These are phyloP conservation scores for Blastobotrys buckinghamii DNA, from an alignment of 1,139 yeast species.

Conservation along the genomic window DNA sequence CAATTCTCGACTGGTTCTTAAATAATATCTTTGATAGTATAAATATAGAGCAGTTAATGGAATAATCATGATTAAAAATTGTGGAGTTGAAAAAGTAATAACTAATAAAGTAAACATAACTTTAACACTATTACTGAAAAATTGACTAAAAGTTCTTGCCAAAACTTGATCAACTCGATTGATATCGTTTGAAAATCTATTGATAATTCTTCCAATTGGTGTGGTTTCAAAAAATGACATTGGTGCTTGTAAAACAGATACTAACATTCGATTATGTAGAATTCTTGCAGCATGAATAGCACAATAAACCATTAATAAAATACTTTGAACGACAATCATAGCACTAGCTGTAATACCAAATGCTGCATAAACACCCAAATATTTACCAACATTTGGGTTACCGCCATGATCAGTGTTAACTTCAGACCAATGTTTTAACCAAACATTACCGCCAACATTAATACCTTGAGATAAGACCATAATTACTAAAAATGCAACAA, in stretches of 20 bases:
- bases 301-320: conserved; percentile 76
- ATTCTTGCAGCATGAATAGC: conserved; percentile 76
- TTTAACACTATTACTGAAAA: conserved; percentile 63
- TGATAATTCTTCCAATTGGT: conserved; percentile 90
- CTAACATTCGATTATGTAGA: conserved; percentile 75
- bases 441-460: conserved; percentile 63
- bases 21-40: conserved; percentile 83
- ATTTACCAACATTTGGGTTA: conserved; percentile 65
- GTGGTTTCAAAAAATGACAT: conserved; percentile 97
- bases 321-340: conserved; percentile 59
- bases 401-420: conserved; percentile 61
- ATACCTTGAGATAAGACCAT: conserved; percentile 51
- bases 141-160: conserved; percentile 79
- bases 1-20: conserved; percentile 80
- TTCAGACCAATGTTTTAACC: conserved; percentile 98
- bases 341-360: conserved; percentile 65
- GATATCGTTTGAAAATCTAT: conserved; percentile 90
- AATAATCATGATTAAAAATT: conserved; percentile 60
- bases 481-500: conserved; percentile 45
- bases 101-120: conserved; percentile 81
- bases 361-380: conserved; percentile 68
- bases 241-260: conserved; percentile 81
- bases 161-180: conserved; percentile 86
- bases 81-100: conserved; percentile 85
- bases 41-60: conserved; percentile 71